Evolutionary conservation across 2,329 filamentous ascomycete genomes (phyloP), one percentile per base, ranked within the genome.

Genomic region (Aspergillus tubingensis): DNA sequence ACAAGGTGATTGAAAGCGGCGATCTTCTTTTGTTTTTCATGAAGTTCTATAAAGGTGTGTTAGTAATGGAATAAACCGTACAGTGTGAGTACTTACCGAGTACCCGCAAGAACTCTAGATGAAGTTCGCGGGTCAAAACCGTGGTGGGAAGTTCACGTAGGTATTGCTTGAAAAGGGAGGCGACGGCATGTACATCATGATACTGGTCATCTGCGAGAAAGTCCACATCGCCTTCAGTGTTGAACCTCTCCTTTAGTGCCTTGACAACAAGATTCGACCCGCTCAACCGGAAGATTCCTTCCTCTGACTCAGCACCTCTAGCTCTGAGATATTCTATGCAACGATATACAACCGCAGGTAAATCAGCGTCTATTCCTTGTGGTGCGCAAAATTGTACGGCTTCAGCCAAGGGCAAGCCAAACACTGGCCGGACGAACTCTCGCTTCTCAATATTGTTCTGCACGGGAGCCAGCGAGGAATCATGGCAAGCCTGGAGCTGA

Each of bases 191-290:
- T 25, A 99, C 93, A 74, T 99, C 95, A 73, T 96, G 92, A 74
- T 94, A 96, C 60, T 91, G 88, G 53, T 90, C 89, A 11, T 70
- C 93, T 2, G 84, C 86, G 25, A 97, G 76, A 54, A 99, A 82
- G 73, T 96, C 92, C 65, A 99, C 85, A 72, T 99, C 95, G 49
- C 93, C 90, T 79, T 99, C 93, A 3, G 79, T 87, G 76, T 99
- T 97, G 81, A 99, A 99, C 2, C 93, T 88, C 74, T 98, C 94
- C 62, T 91, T 90, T 47, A 99, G 84, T 59, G 87, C 87, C 76
- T 94, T 96, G 78, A 99, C 96, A 53, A 96, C 89, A 57, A 96
- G 86, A 72, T 96, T 98, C 0, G 94, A 98, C n/a, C 95, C 95
- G 74, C 93, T 98, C 44, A 99, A 83, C 54, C 95, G 88, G 83